Evolutionary conservation across 2,329 filamentous ascomycete species (phyloP).

Genomic region (Exophiala sideris): DNA sequence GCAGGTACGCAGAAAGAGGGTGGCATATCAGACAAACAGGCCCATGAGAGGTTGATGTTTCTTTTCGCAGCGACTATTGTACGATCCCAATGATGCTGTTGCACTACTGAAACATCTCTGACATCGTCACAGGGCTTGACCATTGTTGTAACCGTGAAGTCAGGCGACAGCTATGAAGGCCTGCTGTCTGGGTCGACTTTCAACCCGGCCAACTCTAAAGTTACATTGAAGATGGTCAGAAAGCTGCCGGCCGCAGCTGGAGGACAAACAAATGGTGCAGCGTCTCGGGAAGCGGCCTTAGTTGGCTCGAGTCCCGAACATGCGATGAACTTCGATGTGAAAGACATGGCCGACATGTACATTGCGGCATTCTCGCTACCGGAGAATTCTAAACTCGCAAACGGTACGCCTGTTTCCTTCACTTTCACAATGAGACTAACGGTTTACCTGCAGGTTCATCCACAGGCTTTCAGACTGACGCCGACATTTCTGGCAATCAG

Average conservation of each 20-base stretch:
- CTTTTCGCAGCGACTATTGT: conserved; percentile 59
- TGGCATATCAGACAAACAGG: conserved; percentile 55
- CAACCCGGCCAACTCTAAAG: conserved; percentile 51
- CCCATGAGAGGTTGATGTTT: conserved; percentile 59
- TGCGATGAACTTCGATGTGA: conserved; percentile 59
- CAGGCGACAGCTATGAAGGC: conserved; percentile 59
- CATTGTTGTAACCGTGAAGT: conserved; percentile 56
- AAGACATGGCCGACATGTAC: conserved; percentile 57
- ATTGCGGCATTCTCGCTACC: conserved; percentile 53
- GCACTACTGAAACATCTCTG: not conserved
- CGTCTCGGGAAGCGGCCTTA: conserved; percentile 38
- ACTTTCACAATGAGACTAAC: conserved; percentile 1
- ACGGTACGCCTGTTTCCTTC: conserved; percentile 48
- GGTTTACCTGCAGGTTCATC: conserved; percentile 54
- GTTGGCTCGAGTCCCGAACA: conserved; percentile 45
- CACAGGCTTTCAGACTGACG: conserved; percentile 76
- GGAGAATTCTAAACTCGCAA: conserved; percentile 53
- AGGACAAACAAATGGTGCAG: conserved; percentile 41
- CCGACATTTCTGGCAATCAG: conserved; percentile 76
- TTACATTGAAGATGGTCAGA: conserved; percentile 65
- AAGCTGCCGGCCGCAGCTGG: conserved; percentile 41
- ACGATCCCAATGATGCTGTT: conserved; percentile 32
- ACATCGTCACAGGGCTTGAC: conserved; percentile 49
- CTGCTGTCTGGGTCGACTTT: conserved; percentile 57
- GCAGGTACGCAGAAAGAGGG: conserved; percentile 43